Conservation (phyloP, 202 grass and related monocot species). For the Elaeis oleifera region DNA sequence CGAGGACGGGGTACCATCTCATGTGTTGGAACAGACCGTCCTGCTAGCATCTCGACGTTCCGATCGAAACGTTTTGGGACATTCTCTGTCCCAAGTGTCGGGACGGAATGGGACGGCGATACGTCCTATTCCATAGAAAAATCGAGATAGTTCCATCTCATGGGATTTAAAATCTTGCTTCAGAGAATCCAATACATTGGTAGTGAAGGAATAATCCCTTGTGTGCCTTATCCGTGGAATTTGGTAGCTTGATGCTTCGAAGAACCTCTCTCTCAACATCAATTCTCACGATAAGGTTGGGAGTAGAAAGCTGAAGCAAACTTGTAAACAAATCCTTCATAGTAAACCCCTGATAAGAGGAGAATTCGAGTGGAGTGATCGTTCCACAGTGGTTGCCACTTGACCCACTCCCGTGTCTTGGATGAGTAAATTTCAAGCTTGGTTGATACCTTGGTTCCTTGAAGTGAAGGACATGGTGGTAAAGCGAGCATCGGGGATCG, state of each 20-base stretch:
- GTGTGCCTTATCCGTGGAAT: neutral
- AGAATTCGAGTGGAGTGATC: neutral
- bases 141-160: too few species aligned
- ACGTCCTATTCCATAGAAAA: too few species aligned
- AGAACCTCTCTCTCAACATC: neutral
- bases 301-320: neutral
- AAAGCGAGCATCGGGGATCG: neutral
- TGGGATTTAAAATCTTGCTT: too few species aligned
- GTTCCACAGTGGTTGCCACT: neutral
- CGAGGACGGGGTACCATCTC: too few species aligned
- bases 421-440: slow-evolving; percentile 25
- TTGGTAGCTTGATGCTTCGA: slow-evolving; percentile 13
- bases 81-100: too few species aligned
- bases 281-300: slow-evolving; percentile 15
- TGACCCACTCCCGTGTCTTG: slow-evolving; percentile 7
- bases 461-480: slow-evolving; percentile 18
- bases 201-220: too few species aligned
- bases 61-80: too few species aligned
- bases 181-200: slow-evolving; percentile 9
- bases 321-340: slow-evolving; percentile 20
- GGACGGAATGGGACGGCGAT: too few species aligned
- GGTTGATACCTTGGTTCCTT: neutral
- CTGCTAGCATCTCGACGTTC: too few species aligned
- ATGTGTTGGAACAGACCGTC: too few species aligned
- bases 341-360: slow-evolving; percentile 2